Evolutionary conservation across 2,329 filamentous ascomycete species (phyloP).

Genomic region (Aspergillus tamarii): DNA sequence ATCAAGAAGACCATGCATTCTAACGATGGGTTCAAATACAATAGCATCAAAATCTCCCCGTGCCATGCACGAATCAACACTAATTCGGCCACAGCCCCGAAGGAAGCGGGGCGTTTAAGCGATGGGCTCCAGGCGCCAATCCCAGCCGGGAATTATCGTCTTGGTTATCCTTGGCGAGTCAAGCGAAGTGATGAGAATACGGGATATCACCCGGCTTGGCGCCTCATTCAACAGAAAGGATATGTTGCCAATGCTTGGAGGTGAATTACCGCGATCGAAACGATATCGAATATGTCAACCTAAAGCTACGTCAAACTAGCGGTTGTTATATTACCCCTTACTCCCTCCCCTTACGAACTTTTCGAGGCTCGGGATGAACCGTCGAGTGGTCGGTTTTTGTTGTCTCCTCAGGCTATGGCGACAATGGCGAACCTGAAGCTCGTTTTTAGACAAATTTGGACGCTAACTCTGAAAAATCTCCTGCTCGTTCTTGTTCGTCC

Average conservation of each 20-base stretch:
- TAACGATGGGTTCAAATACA: neutral
- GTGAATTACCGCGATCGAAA: neutral
- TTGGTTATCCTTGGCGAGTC: neutral
- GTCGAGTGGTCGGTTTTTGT: neutral
- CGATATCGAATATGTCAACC: neutral
- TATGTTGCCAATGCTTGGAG: slow-evolving; percentile 1
- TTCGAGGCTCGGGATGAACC: neutral
- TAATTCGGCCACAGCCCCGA: slow-evolving; percentile 2
- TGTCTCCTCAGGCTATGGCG: neutral
- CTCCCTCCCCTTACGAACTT: neutral
- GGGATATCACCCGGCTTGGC: neutral
- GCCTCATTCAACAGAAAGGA: neutral
- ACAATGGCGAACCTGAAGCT: slow-evolving; percentile 30
- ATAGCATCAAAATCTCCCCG: neutral
- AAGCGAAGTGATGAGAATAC: neutral
- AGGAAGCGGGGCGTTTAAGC: slow-evolving; percentile 9
- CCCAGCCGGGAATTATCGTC: neutral
- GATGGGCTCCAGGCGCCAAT: slow-evolving; percentile 15
- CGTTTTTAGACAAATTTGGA: slow-evolving; percentile 57
- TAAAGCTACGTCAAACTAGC: neutral
- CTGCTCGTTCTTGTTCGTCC: slow-evolving; percentile 58
- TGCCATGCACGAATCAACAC: neutral
- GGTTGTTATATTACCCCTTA: neutral
- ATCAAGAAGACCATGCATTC: neutral
- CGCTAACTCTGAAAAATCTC: slow-evolving; percentile 61